phyloP scores from a whole-genome alignment of 2,329 filamentous ascomycete genomes.

The Calonectria montana region DNA sequence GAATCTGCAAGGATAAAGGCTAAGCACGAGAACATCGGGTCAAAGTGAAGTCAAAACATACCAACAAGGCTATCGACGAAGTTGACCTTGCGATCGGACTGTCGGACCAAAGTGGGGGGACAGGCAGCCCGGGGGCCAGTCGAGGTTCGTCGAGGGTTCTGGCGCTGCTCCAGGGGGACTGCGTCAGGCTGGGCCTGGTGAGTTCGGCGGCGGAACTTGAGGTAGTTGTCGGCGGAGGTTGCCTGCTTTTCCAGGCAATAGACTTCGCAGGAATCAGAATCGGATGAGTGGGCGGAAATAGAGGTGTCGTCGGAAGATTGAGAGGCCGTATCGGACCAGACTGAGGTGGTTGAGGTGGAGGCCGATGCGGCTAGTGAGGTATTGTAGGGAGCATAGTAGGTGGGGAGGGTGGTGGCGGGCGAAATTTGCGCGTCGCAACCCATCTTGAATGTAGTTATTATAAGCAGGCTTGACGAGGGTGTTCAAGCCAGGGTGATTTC shows the following conservation, averaged over 20 bases:
- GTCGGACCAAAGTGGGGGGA: constrained; percentile 83
- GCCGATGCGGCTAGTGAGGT: constrained; percentile 79
- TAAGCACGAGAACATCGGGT: constrained; percentile 44
- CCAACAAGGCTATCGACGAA: constrained; percentile 98
- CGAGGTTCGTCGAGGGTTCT: constrained; percentile 70
- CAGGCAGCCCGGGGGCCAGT: constrained; percentile 68
- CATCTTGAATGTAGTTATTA: constrained; percentile 64
- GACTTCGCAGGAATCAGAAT: constrained; percentile 61
- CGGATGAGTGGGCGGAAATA: constrained; percentile 70
- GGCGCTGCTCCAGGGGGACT: constrained; percentile 71
- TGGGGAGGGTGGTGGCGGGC: constrained; percentile 60
- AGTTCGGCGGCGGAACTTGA: constrained; percentile 37
- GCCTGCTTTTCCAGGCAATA: constrained; percentile 50
- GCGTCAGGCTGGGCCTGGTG: constrained; percentile 52
- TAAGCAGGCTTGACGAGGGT: constrained; percentile 42
- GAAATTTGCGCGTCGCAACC: constrained; percentile 64
- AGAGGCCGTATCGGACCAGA: constrained; percentile 80
- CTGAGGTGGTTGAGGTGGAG: constrained; percentile 80
- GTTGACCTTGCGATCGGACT: constrained; percentile 91
- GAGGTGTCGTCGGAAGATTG: constrained; percentile 78
- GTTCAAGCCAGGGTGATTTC: constrained; percentile 53
- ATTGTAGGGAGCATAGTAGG: constrained; percentile 71
- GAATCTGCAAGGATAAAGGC: constrained; percentile 74
- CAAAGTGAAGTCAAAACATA: constrained; percentile 68
- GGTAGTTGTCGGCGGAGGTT: constrained; percentile 34